Conservation (phyloP, 2,329 filamentous ascomycete genomes). For the Colletotrichum karsti region DNA sequence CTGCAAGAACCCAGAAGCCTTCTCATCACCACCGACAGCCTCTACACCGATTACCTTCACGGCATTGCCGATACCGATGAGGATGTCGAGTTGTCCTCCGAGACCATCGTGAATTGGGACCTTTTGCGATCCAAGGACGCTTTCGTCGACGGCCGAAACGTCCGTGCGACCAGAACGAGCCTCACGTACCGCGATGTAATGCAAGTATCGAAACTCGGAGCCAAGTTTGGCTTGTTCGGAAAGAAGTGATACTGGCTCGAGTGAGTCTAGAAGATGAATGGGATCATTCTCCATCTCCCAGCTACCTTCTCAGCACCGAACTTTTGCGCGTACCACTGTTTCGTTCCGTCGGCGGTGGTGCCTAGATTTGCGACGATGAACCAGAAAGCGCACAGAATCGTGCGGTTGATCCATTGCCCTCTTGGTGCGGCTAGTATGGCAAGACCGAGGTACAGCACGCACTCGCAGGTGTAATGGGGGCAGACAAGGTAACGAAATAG, state of each 20-base stretch:
- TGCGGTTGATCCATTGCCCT: slow-evolving; percentile 73
- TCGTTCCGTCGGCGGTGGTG: slow-evolving; percentile 81
- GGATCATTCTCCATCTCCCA: slow-evolving; percentile 79
- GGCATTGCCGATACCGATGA: slow-evolving; percentile 74
- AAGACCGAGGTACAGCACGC: slow-evolving; percentile 82
- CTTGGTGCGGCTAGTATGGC: slow-evolving; percentile 77
- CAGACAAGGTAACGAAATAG: slow-evolving; percentile 79
- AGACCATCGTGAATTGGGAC: slow-evolving; percentile 77
- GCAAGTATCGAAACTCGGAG: slow-evolving; percentile 78
- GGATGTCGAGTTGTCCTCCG: slow-evolving; percentile 70
- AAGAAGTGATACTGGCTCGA: slow-evolving; percentile 44
- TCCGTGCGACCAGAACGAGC: slow-evolving; percentile 71
- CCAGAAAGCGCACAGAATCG: slow-evolving; percentile 72
- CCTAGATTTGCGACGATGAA: slow-evolving; percentile 86
- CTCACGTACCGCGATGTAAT: slow-evolving; percentile 88
- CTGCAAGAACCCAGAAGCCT: slow-evolving; percentile 87
- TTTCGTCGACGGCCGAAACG: slow-evolving; percentile 61
- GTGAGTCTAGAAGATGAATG: slow-evolving; percentile 64
- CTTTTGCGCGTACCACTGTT: slow-evolving; percentile 79
- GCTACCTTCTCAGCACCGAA: slow-evolving; percentile 75
- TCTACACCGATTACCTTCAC: slow-evolving; percentile 78
- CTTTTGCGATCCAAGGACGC: slow-evolving; percentile 62
- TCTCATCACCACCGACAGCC: slow-evolving; percentile 73
- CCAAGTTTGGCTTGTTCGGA: slow-evolving; percentile 65
- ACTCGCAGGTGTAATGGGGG: slow-evolving; percentile 93